Base-by-base conservation (phyloP, 2,329 filamentous ascomycete genomes). In the Fusarium duplospermum region DNA sequence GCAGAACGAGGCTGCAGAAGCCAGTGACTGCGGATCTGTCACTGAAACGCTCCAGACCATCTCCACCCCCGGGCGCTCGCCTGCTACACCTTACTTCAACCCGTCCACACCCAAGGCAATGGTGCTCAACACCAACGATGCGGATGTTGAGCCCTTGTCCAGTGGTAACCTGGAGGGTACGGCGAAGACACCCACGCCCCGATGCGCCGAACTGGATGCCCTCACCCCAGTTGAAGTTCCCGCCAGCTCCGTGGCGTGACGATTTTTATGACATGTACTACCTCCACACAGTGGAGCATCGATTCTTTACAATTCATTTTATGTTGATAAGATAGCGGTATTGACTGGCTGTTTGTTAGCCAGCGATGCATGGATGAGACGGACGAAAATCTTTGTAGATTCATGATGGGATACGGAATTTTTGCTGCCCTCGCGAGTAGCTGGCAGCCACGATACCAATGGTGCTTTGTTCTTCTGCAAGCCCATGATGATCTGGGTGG, bases 91-190 rank as follows among this genome's bases (percentile, higher is more conserved):
- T 1, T 61, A n/a, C 1, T 81, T 79, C 27, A 77, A 80, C 13
- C 79, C 81, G 1, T 69, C 57, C 6, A 82, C 80, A 0, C 80
- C 80, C 1, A 80, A 74, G 29, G 80, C 80, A 4, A 80, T 82
- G 79, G 20, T 67, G 2, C 18, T 74, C 27, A 40, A 54, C 4
- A 60, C 65, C 1, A 50, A 71, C 7, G 65, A 70, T 13, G 14
- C 35, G 3, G 64, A 75, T 1, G 14, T 67, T 4, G 69, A 73
- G 11, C n/a, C 65, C 6, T 33, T 68, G 4, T 42, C 62, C 29
- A 52, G 52, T 20, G 64, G 45, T 13, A 29, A 27, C 6, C 10
- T 69, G 40, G 27, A 66, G 50, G 62, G 27, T 8, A 16, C 38
- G 4, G 61, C 63, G 4, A 67, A 60, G n/a, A 54, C 65, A 13